Conservation (phyloP, 2,329 filamentous ascomycete genomes). For the Trichoderma harzianum region DNA sequence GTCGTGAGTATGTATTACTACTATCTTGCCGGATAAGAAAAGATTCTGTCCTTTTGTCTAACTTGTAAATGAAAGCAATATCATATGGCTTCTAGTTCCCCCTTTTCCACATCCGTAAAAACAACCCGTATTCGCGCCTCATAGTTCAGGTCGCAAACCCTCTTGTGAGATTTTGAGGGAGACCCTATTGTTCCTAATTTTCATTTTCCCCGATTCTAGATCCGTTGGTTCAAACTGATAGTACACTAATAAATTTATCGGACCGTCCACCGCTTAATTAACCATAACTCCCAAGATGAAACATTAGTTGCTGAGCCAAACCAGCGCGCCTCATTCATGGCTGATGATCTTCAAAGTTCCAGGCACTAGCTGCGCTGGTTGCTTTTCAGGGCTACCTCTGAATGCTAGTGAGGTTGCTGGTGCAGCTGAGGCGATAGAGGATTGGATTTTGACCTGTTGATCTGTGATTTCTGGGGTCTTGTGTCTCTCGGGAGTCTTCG, state of each 20-base stretch:
- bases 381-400: slow-evolving; percentile 60
- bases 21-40: slow-evolving; percentile 3
- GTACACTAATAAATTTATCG: slow-evolving; percentile 12
- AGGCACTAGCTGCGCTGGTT: slow-evolving; percentile 28
- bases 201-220: slow-evolving; percentile 9
- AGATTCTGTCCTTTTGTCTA: neutral
- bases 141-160: neutral
- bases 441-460: slow-evolving; percentile 18
- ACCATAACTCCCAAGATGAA: slow-evolving; percentile 17
- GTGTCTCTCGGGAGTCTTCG: neutral
- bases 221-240: slow-evolving; percentile 11
- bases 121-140: neutral
- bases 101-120: neutral
- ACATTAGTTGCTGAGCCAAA: slow-evolving; percentile 16
- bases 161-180: neutral
- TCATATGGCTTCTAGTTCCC: neutral
- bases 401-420: slow-evolving; percentile 52
- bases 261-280: neutral
- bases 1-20: slow-evolving; percentile 2
- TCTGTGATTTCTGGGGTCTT: slow-evolving; percentile 20
- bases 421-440: slow-evolving; percentile 32
- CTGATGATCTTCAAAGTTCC: slow-evolving; percentile 31
- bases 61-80: neutral
- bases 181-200: neutral
- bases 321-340: slow-evolving; percentile 26